A percentile compares a stretch with the other conserved stretches of the same genome.
phyloP scores from a whole-genome alignment of 805 yeast species.

The Metschnikowia drakensbergensis region DNA sequence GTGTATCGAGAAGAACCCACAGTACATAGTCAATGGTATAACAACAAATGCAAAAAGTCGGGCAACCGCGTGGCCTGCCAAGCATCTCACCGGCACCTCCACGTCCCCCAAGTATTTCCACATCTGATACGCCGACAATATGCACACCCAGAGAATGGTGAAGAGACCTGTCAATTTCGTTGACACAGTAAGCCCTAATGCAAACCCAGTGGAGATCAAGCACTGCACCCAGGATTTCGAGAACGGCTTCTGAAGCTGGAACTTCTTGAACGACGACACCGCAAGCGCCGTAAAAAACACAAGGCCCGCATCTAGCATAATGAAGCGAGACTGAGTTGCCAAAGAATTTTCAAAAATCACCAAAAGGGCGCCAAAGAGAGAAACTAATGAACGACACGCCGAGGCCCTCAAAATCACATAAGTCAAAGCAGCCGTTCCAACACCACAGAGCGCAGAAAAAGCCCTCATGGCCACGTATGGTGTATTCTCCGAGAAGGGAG shows the following conservation, averaged over 20 bases:
- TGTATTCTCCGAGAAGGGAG: slow-evolving; percentile 23
- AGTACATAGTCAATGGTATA: slow-evolving; percentile 58
- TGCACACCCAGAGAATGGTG: slow-evolving; percentile 62
- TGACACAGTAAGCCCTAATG: slow-evolving; percentile 54
- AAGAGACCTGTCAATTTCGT: slow-evolving; percentile 70
- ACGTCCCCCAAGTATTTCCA: slow-evolving; percentile 76
- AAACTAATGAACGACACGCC: slow-evolving; percentile 49
- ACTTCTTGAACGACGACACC: slow-evolving; percentile 48
- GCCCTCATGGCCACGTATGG: slow-evolving; percentile 56
- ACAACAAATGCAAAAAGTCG: slow-evolving; percentile 43
- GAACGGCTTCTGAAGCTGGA: slow-evolving; percentile 45
- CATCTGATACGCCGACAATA: slow-evolving; percentile 44
- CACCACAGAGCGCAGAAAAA: slow-evolving; percentile 54
- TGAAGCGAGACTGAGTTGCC: slow-evolving; percentile 55
- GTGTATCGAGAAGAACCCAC: slow-evolving; percentile 55
- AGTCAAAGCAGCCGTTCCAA: slow-evolving; percentile 47
- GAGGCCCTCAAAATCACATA: slow-evolving; percentile 53
- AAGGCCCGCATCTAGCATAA: slow-evolving; percentile 41
- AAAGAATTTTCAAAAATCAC: slow-evolving; percentile 62
- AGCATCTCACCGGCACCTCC: slow-evolving; percentile 33
- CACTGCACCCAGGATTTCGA: slow-evolving; percentile 50
- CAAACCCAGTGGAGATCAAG: slow-evolving; percentile 45
- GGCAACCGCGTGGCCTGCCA: slow-evolving; percentile 38
- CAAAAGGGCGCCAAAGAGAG: slow-evolving; percentile 49
- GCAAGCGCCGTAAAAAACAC: slow-evolving; percentile 46